Conservation (phyloP, 2,329 filamentous ascomycete genomes). For the Thielaviopsis euricoi region DNA sequence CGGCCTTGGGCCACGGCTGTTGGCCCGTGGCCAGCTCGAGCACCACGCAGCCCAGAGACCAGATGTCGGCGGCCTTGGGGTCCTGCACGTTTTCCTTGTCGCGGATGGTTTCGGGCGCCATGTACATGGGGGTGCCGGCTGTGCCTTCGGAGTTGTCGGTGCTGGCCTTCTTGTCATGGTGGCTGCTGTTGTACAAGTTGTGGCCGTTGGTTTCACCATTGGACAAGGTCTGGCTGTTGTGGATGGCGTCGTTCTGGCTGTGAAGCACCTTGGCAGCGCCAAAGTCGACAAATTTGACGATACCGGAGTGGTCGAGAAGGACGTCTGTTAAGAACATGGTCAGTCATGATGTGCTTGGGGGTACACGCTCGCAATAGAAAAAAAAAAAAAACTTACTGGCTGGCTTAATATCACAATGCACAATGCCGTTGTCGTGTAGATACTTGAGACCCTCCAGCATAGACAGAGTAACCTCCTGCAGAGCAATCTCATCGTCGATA, state of each 20-base stretch:
- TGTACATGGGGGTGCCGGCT: constrained; percentile 99
- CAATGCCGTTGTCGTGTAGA: constrained; percentile 78
- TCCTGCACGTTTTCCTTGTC: constrained; percentile 51
- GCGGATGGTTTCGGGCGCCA: constrained; percentile 97
- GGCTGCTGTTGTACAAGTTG: constrained; percentile 40
- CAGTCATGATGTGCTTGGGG: neutral
- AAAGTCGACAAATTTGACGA: constrained; percentile 99
- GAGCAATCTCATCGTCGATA: constrained; percentile 94
- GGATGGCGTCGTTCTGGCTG: constrained; percentile 74
- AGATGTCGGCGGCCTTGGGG: constrained; percentile 80
- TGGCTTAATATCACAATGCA: constrained; percentile 94
- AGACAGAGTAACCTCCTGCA: constrained; percentile 90
- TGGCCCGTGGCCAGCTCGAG: constrained; percentile 94
- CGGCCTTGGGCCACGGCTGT: constrained; percentile 83
- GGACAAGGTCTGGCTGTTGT: constrained; percentile 30
- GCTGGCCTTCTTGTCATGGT: neutral
- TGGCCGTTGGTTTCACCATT: constrained; percentile 43
- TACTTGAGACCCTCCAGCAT: constrained; percentile 88
- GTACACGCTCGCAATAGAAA: too few relatives aligned
- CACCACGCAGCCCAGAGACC: constrained; percentile 92
- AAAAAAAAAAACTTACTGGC: constrained; percentile 53
- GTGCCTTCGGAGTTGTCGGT: constrained; percentile 28
- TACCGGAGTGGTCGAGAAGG: constrained; percentile 87
- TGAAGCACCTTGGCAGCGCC: constrained; percentile 95
- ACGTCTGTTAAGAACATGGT: constrained; percentile 43